Evolutionary conservation across 1,139 yeast species (phyloP), one percentile per base, ranked within the genome.

Genomic region (Nadsonia starkeyi-henricii): DNA sequence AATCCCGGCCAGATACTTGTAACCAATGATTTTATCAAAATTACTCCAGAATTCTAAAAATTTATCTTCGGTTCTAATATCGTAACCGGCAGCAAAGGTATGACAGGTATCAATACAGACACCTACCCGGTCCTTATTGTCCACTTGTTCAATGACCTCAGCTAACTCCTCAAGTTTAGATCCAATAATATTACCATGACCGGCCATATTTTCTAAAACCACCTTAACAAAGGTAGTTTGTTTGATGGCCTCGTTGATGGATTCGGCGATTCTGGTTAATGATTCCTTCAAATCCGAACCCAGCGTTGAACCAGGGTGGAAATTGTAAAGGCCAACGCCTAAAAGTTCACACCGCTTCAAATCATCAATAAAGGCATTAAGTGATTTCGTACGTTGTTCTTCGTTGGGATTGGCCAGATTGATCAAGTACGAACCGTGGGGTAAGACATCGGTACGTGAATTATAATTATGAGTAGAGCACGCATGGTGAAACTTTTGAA

Each of bases 171-270:
- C 78, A 42, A 91, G 66, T 45, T 77, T 72, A 2, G 93, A 82
- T 1, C 98, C 98, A 46, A 91, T 83, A 19, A 60, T 51, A 53
- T 85, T 83, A 7, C 96, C 96, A 57, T 88, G 95, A 13, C 98
- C 98, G 0, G 98, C 96, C 98, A 93, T 91, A 61, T 91, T 91
- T 62, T 91, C 99, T 51, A 93, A 73, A 13, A 91, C 95, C 47
- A 91, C 81, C 60, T 81, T 86, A 36, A 91, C 97, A 60, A 79
- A 81, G 4, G 66, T 58, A 0, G 98, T 91, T 50, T 78, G 79
- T 30, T 67, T 65, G 44, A 85, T 81, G 5, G 95, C 96, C 43
- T 68, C 71, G 62, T 93, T 91, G 56, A 91, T 80, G 54, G 84
- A 82, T 18, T 71, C 71, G 0, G 97, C 96, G 54, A 91, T 69